Evolutionary conservation across 768 basidiomycete genomes (phyloP).

Genomic region (Coprinopsis strossmayeri): DNA sequence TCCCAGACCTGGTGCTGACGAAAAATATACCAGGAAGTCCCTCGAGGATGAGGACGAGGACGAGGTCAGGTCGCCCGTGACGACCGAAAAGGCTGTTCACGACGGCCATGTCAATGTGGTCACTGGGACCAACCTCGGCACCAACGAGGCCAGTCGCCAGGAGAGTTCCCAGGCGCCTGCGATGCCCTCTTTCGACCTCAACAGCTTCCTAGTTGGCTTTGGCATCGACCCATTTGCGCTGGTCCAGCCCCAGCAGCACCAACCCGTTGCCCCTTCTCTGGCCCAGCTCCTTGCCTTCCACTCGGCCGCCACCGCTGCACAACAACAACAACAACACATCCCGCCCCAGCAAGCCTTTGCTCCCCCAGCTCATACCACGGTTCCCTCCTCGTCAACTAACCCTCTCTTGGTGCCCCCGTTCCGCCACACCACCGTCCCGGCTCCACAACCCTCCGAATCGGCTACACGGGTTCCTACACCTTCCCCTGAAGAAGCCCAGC

Average conservation of each 20-base stretch:
- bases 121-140: conserved; percentile 36
- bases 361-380: conserved; percentile 16
- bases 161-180: too few species aligned
- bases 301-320: conserved; percentile 18
- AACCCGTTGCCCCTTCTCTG: conserved; percentile 44
- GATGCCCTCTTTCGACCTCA: conserved; percentile 41
- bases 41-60: conserved; percentile 41
- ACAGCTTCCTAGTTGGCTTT: conserved; percentile 29
- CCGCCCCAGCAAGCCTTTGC: conserved; percentile 11
- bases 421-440: conserved; percentile 10
- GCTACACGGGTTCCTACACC: conserved; percentile 14
- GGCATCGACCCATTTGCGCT: conserved; percentile 34
- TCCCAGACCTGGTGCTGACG: conserved; percentile 25
- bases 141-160: conserved; percentile 16
- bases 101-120: conserved; percentile 58
- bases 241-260: conserved; percentile 24
- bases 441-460: conserved; percentile 12
- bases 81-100: conserved; percentile 37
- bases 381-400: conserved; percentile 15
- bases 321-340: too few species aligned
- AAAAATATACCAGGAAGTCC: conserved; percentile 27
- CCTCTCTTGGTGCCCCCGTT: conserved; percentile 15
- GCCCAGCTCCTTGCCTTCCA: conserved; percentile 67
- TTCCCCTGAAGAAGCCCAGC: conserved; percentile 24
- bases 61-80: conserved; percentile 32